Evolutionary conservation across 306 rosid genomes (phyloP).

Genomic region (Sindora glabra): DNA sequence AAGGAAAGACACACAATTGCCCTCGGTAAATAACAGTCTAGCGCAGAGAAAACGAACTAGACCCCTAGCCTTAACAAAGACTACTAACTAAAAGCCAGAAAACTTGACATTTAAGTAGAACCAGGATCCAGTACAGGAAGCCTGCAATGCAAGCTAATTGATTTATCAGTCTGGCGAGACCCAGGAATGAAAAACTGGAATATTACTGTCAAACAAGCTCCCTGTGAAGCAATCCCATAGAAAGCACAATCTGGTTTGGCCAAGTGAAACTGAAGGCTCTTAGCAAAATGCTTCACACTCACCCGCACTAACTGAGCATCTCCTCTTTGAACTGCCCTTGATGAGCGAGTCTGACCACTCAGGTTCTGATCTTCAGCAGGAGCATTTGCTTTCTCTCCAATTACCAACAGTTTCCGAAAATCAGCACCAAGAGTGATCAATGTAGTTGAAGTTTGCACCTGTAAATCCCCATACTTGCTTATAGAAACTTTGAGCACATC

Average conservation of each 20-base stretch:
- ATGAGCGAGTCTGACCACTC: constrained; percentile 67
- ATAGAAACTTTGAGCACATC: constrained; percentile 68
- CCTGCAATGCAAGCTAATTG: constrained; percentile 92
- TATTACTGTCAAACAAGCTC: constrained; percentile 72
- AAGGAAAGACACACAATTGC: neutral
- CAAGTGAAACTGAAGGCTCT: constrained; percentile 84
- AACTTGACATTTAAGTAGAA: constrained; percentile 31
- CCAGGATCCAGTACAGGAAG: constrained; percentile 82
- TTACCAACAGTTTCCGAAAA: constrained; percentile 61
- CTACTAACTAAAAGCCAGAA: neutral
- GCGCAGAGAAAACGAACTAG: neutral
- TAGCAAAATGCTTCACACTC: constrained; percentile 85
- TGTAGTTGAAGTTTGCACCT: constrained; percentile 71
- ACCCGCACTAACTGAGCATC: constrained; percentile 87
- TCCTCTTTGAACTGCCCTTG: constrained; percentile 59
- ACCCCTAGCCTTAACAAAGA: constrained; percentile 5
- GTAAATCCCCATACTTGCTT: constrained; percentile 76
- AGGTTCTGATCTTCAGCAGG: constrained; percentile 66
- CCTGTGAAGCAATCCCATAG: constrained; percentile 79
- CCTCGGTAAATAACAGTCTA: neutral
- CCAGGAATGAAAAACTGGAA: constrained; percentile 65
- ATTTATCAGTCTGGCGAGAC: constrained; percentile 72
- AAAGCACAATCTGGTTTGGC: constrained; percentile 95
- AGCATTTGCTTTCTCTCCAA: constrained; percentile 65
- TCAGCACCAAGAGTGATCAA: constrained; percentile 83